Base-by-base conservation (phyloP, 305 asterid species). In the Fraxinus sp. region DNA sequence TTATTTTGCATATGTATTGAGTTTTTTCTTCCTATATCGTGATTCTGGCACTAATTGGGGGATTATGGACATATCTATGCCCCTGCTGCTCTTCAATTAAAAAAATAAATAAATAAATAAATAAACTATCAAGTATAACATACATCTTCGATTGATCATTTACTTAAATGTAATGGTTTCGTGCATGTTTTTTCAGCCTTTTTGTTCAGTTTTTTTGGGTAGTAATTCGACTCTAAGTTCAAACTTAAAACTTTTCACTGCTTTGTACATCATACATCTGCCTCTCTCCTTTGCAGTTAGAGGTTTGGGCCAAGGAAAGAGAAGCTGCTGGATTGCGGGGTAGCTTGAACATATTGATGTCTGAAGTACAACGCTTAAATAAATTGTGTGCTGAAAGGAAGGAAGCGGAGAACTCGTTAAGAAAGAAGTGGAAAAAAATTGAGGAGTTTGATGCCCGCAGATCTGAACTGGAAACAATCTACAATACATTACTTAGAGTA, bases 301-400 rank as follows among this genome's bases (percentile, higher is more conserved):
- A 94, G 86, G 98, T 94, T 87, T 94, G 98, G 98, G 85, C 93
- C 79, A 94, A 94, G 92, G 99, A 96, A 88, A 91, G 99, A 85
- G 98, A 94, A 88, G 97, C 95, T 80, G 91, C 96, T 85, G 99
- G 98, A 64, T 84, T 94, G 84, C 93, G 86, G 86, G 98, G 98
- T 83, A 90, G 98, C 88, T 82, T 97, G 88, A 92, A 82, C 85
- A 94, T 94, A 20, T 86, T 97, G 85, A 84, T 85, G 89, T 91
- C 95, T 26, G 98, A 97, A 90, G 92, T 92, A 83, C 90, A 89
- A 72, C 97, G 98, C 44, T 89, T 97, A 91, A 91, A 97, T 89
- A 93, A 86, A 85, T 86, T 91, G 82, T 94, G 98, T 78, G 97
- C 92, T 0, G 98, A 97, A 89, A 92, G 98, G 86, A 97, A 97